Conservation (phyloP, 352 stramenopile genomes). For the Albugo candida region DNA sequence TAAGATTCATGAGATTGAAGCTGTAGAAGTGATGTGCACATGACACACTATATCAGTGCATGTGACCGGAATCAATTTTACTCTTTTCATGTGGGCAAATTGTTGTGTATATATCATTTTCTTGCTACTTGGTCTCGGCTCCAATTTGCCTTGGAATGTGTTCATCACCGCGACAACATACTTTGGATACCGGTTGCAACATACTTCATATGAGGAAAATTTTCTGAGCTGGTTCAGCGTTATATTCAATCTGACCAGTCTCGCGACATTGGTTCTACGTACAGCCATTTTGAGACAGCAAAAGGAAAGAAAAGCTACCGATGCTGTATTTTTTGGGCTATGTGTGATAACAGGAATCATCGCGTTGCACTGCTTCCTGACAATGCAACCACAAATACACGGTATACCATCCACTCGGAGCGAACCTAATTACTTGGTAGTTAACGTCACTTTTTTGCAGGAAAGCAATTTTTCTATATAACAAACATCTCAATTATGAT, state of each 20-base stretch:
- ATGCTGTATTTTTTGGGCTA: constrained; percentile 29
- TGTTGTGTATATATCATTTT: constrained; percentile 41
- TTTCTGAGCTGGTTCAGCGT: constrained; percentile 80
- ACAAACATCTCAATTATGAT: constrained; percentile 61
- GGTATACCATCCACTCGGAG: constrained; percentile 10
- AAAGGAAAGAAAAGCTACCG: too few species aligned
- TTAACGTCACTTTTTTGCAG: constrained; percentile 1
- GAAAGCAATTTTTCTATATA: constrained; percentile 42
- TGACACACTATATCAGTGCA: too few species aligned
- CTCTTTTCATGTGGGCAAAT: constrained; percentile 11
- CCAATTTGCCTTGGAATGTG: constrained; percentile 67
- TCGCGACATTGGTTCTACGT: constrained; percentile 55
- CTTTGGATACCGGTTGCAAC: constrained; percentile 36
- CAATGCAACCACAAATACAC: constrained; percentile 45
- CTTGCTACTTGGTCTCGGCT: constrained; percentile 58
- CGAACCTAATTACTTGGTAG: neutral
- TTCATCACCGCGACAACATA: constrained; percentile 74
- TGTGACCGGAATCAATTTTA: too few species aligned
- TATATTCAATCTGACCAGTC: constrained; percentile 58
- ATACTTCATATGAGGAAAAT: constrained; percentile 47
- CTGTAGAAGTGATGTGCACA: too few species aligned
- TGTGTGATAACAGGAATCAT: constrained; percentile 50
- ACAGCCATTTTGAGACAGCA: constrained; percentile 34
- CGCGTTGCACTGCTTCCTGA: constrained; percentile 47
- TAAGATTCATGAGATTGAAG: too few species aligned